Base-by-base conservation (phyloP, 371 early-diverging fungal species). In the Rhizomucor miehei region DNA sequence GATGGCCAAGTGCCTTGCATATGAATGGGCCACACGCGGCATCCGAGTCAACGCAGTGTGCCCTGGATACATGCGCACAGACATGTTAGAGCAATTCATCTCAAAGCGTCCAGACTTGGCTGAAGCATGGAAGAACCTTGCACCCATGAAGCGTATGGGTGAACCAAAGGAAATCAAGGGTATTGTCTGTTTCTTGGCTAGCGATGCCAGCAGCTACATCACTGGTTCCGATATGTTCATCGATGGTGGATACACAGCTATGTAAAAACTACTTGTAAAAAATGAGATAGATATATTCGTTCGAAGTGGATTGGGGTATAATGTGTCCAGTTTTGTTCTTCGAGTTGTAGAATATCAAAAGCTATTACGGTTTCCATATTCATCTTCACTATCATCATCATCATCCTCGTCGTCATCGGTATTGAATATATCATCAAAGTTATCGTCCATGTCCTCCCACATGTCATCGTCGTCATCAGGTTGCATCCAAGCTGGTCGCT, bases 151-250 rank as follows among this genome's bases (percentile, higher is more conserved):
- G 48, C 74, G 80, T 21, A 51, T 78, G 65, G 89, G 88, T 46
- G 65, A 72, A 16, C 73, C 86, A 51, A 65, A 68, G 19, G 90
- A 90, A 59, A 79, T 89, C 40, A 85, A 83, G 57, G 82, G 85
- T 52, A 82, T 88, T 17, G 77, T 88, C 19, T 65, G 89, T 38
- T 91, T 77, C 65, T 70, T 91, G 52, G 86, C 82, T 17, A 82
- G 84, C 24, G 87, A 83, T 46, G 85, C 86, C 3, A 86, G 77
- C 48, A 56, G 75, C 24, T 87, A 70, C 61, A 73, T 87, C 24
- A 84, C 83, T 11, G 86, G 82, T 36, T 51, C 70, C 25, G 70
- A 77, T 16, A 48, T 77, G 16, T 67, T 67, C 43, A 70, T 77
- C n/a, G 78, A 77, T 54, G 78, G 78, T 59, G 78, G 78, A 39